Base-by-base conservation (phyloP, 2,329 filamentous ascomycete genomes). In the Stagonosporopsis vannaccii region DNA sequence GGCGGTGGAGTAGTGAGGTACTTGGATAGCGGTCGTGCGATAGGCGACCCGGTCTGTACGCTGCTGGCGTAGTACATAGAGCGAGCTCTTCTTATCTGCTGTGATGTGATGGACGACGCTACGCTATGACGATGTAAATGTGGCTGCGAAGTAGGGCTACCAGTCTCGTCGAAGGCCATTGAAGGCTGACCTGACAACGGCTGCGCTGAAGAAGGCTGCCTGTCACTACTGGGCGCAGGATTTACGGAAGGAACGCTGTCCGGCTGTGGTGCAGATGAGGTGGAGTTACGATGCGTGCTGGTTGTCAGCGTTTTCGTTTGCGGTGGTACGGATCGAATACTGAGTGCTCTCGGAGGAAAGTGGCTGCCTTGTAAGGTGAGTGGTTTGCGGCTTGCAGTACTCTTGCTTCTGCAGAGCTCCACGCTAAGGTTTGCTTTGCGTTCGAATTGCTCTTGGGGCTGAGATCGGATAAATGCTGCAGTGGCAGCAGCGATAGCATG, bases 21-120 rank as follows among this genome's bases (percentile, higher is more conserved):
- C 35, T 70, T 73, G 8, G 67, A 66, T 7, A 69, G 70, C 20
- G 70, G 70, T 20, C 72, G 69, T 48, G 71, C 61, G 28, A 76
- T 67, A 6, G 73, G 73, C 19, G 74, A 76, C 12, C 72, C 72
- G 1, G 73, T 75, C 58, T 75, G 74, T 12, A 75, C 60, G 48
- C 67, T 75, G 59, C 72, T 75, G 48, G 74, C 72, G 45, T 75
- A 75, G 54, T 75, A 75, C 73, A 75, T 75, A 22, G 74, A 75
- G 6, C 73, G 67, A 11, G 73, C 72, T 43, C 75, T 76, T 20
- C 73, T 65, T 26, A 76, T 75, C 40, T 74, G 71, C 42, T 74
- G 71, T n/a, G 71, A 73, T 3, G 68, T 60, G 22, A 65, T 39
- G 0, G 72, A 72, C 1, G 66, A 70, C 9, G 70, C 61, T n/a